Evolutionary conservation across 2,329 filamentous ascomycete species (phyloP), one percentile per base, ranked within the genome.

Genomic region (Chrysosporium keratinophilum): DNA sequence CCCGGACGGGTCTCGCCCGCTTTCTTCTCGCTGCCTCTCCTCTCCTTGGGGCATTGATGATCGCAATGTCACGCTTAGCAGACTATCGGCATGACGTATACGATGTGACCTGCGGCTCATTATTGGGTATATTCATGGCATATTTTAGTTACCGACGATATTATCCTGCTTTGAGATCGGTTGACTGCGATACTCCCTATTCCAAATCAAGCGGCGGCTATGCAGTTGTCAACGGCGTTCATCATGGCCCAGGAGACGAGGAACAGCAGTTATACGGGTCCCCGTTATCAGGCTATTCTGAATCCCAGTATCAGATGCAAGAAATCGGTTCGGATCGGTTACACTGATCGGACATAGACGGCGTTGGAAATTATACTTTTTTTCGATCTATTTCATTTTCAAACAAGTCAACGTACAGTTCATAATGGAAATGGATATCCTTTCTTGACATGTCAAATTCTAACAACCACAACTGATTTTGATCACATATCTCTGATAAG

Each of bases 71-170:
- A 4, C 71, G 81, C n/a, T 69, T 81, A 35, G 79, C 80, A 55
- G 81, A 84, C 60, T 84, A 84, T 62, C 70, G 81, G 23, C 81
- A 84, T 57, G 81, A 83, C 64, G 77, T 82, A 1, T 82, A 77
- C 54, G 81, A 84, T 64, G 80, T 84, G 4, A 77, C 76, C 2
- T 70, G 69, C 5, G 81, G 81, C 0, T 76, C 74, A 14, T 51
- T 78, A 17, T 62, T 84, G 5, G 81, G 81, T 0, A 69, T 80
- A 31, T 53, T 68, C 1, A 69, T 83, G 2, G 75, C 79, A 12
- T 78, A 75, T 63, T 77, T 79, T 57, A 78, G 77, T 6, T 84
- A 82, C 63, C 69, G 79, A 52, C 69, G 80, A 48, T 83, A 83
- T 61, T 84, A 78, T 62, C 80, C 80, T 0, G 66, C 55, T 1